Conservation (phyloP, 257 asterid species). For the Prunella vulgaris region DNA sequence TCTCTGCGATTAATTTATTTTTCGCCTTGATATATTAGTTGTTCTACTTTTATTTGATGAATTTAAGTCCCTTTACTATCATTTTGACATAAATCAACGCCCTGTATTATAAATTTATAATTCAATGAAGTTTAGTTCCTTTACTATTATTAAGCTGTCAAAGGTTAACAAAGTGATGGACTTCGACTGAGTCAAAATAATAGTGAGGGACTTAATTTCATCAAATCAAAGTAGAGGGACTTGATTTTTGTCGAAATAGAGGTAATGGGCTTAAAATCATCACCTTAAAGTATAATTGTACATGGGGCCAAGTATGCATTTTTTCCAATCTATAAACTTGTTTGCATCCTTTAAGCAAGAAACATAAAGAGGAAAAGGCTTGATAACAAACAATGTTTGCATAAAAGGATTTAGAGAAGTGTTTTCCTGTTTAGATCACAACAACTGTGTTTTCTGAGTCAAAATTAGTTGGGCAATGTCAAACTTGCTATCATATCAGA, state of each 20-base stretch:
- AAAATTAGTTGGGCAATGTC: not conserved
- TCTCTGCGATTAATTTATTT: not conserved
- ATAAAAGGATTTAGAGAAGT: not conserved
- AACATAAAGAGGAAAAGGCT: not conserved
- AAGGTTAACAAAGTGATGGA: not conserved
- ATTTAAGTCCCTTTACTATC: not conserved
- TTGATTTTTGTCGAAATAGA: not conserved
- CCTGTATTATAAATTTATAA: too few species aligned
- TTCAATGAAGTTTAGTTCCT: not conserved
- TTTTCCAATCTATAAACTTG: not conserved
- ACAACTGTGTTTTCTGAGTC: not conserved
- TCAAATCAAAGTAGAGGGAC: not conserved
- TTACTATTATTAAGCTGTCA: not conserved
- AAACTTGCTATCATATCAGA: too few species aligned
- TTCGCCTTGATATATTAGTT: too few species aligned
- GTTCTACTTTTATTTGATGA: not conserved
- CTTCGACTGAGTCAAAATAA: not conserved
- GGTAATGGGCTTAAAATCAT: not conserved
- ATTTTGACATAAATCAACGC: too few species aligned
- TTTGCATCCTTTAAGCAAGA: not conserved
- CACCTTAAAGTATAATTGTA: not conserved
- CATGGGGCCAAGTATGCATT: not conserved
- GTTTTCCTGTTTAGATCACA: not conserved
- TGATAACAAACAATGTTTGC: not conserved
- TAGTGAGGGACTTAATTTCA: not conserved